Base-by-base conservation (phyloP, 768 basidiomycete species). In the Boletus pseudo-olivaceus region DNA sequence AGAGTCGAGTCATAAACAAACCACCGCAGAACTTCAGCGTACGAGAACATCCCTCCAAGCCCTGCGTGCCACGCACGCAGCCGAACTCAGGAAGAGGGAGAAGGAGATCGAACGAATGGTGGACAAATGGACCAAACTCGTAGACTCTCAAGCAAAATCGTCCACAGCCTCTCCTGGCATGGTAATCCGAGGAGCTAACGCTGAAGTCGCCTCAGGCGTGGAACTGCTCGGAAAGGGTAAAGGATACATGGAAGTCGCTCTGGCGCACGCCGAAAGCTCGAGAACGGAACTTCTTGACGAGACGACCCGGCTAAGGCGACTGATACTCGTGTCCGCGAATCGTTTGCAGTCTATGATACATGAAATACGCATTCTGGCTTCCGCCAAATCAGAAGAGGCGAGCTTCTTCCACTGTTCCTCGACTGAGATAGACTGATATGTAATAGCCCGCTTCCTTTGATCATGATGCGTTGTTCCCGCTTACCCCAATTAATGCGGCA, bases 1-100 rank as follows among this genome's bases (percentile, higher is more conserved):
- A 15, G 87, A 92, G 64, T 72, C 73, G 4, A 77, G 82, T 5
- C 87, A 90, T 62, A 92, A 88, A 57, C 83, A 87, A 60, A 87
- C 88, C 1, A 75, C 76, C 6, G 70, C 75, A 1, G 88, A 91
- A 56, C 78, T 92, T 3, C 85, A 87, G 61, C 84, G 88, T 26
- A 83, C 84, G n/a, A 81, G 85, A 42, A 79, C 82, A 1, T 69
- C 83, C 0, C 64, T 93, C 11, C 88, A 90, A 58, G 81, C 81
- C 10, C 73, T 90, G 12, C 83, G 92, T 26, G 76, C 82, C 38
- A 80, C 85, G 0, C 82, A 90, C 57, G 78, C 82, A 53, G 76
- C 77, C 34, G 92, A 93, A 65, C 66, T 90, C 33, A 91, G 86
- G 78, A 88, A 87, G 75, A 82, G 81, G 62, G 91, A 94, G 60